phyloP scores from a whole-genome alignment of 2,329 filamentous ascomycete species.

The Cytospora schulzeri region DNA sequence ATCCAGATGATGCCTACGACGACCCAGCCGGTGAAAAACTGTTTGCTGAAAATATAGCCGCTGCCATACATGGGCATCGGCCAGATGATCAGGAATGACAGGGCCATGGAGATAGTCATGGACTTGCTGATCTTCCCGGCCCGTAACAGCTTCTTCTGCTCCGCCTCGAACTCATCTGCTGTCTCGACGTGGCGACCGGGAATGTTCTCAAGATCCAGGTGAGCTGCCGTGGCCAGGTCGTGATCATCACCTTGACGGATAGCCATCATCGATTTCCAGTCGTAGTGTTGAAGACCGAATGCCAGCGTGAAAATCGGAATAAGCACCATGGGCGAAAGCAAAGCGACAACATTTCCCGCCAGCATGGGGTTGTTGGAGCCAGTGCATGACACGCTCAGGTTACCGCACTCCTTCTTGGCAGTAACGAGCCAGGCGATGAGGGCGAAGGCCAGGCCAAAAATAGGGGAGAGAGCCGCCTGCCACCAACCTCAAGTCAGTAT shows the following conservation, averaged over 20 bases:
- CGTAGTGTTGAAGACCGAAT: slow-evolving; percentile 75
- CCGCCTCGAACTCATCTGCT: slow-evolving; percentile 43
- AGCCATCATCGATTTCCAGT: slow-evolving; percentile 80
- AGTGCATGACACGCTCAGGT: slow-evolving; percentile 71
- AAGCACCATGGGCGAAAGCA: slow-evolving; percentile 75
- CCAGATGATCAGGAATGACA: slow-evolving; percentile 80
- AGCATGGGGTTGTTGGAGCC: slow-evolving; percentile 89
- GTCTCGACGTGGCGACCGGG: slow-evolving; percentile 47
- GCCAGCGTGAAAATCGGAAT: slow-evolving; percentile 74
- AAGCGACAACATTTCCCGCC: slow-evolving; percentile 80
- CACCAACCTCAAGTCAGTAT: background rate
- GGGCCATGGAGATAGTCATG: slow-evolving; percentile 35
- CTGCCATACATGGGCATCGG: slow-evolving; percentile 89
- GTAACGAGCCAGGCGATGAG: slow-evolving; percentile 80
- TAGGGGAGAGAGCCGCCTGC: slow-evolving; percentile 64
- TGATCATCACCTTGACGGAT: slow-evolving; percentile 81
- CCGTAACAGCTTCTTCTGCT: slow-evolving; percentile 39
- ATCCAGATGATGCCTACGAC: slow-evolving; percentile 79
- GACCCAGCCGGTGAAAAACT: slow-evolving; percentile 83
- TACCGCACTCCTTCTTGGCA: slow-evolving; percentile 68
- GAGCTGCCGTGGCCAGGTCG: slow-evolving; percentile 64
- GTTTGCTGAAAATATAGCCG: slow-evolving; percentile 78
- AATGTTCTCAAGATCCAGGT: slow-evolving; percentile 66
- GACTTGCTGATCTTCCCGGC: slow-evolving; percentile 40
- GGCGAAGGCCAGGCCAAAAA: slow-evolving; percentile 68